Evolutionary conservation across 1,139 yeast genomes (phyloP).

Genomic region (Meyerozyma guilliermondii): DNA sequence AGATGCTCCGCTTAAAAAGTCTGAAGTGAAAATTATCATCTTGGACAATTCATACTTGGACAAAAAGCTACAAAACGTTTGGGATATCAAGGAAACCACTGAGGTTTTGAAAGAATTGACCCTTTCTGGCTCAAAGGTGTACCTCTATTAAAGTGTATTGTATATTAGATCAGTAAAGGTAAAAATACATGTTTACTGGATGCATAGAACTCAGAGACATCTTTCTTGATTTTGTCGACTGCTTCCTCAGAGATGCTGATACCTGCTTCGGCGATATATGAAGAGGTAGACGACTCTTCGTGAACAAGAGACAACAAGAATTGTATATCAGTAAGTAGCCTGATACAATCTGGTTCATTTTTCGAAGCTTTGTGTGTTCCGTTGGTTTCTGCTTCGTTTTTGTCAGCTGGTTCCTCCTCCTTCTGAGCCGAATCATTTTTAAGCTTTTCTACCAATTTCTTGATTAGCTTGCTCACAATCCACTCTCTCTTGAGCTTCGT

Average conservation of each 20-base stretch:
- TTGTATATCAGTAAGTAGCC: slow-evolving; percentile 18
- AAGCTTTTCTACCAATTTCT: slow-evolving; percentile 1
- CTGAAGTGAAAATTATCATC: slow-evolving; percentile 53
- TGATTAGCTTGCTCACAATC: slow-evolving; percentile 12
- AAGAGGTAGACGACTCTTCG: slow-evolving; percentile 5
- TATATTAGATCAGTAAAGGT: slow-evolving; percentile 26
- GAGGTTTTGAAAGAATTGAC: slow-evolving; percentile 37
- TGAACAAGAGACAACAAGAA: slow-evolving; percentile 21
- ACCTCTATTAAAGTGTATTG: slow-evolving; percentile 32
- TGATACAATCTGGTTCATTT: background rate
- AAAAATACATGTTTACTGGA: slow-evolving; percentile 27
- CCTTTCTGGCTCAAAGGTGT: slow-evolving; percentile 41
- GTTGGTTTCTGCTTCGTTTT: no score
- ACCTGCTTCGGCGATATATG: slow-evolving; percentile 2
- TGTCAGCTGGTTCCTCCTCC: no score
- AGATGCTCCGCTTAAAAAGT: slow-evolving; percentile 34
- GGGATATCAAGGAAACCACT: slow-evolving; percentile 53
- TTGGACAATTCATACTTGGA: slow-evolving; percentile 64
- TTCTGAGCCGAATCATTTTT: no score
- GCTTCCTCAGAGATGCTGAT: slow-evolving; percentile 6
- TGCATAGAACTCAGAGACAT: slow-evolving; percentile 26
- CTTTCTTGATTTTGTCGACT: slow-evolving; percentile 15
- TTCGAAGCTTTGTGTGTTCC: background rate
- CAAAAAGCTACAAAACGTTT: slow-evolving; percentile 54
- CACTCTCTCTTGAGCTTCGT: slow-evolving; percentile 23